Percentiles rank a stretch among this genome's conserved stretches.
phyloP scores from a whole-genome alignment of 2,329 filamentous ascomycete species.

The Cercospora sesami region DNA sequence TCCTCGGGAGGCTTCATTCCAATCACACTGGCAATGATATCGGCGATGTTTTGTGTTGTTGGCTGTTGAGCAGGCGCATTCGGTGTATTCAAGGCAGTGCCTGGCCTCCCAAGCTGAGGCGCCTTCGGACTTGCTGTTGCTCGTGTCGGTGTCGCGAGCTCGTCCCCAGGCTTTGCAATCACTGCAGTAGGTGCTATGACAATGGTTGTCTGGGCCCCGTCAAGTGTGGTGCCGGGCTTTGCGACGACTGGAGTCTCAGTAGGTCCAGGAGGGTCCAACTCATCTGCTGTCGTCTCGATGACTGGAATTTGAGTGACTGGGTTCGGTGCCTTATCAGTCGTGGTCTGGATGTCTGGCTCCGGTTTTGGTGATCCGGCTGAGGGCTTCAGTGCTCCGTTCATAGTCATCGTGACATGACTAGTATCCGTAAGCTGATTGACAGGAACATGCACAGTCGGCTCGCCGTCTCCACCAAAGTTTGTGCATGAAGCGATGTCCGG shows the following conservation, averaged over 20 bases:
- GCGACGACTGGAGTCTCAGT: neutral
- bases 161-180: neutral
- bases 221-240: neutral
- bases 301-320: neutral
- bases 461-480: slow-evolving; percentile 14
- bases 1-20: slow-evolving; percentile 5
- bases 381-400: slow-evolving; percentile 3
- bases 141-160: neutral
- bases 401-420: slow-evolving; percentile 15
- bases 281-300: slow-evolving; percentile 2
- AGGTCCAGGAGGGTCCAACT: neutral
- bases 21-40: slow-evolving; percentile 17
- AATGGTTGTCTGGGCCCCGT: neutral
- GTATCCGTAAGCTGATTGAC: slow-evolving; percentile 19
- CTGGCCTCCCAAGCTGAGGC: slow-evolving; percentile 3
- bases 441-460: slow-evolving; percentile 19
- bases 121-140: neutral
- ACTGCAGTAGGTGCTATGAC: neutral
- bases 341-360: neutral
- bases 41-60: slow-evolving; percentile 5
- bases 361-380: slow-evolving; percentile 10
- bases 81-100: slow-evolving; percentile 1
- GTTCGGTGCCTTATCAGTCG: neutral
- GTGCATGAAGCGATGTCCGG: slow-evolving; percentile 12
- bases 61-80: neutral